phyloP scores from a whole-genome alignment of 805 yeast genomes.

The Komagataella populi region DNA sequence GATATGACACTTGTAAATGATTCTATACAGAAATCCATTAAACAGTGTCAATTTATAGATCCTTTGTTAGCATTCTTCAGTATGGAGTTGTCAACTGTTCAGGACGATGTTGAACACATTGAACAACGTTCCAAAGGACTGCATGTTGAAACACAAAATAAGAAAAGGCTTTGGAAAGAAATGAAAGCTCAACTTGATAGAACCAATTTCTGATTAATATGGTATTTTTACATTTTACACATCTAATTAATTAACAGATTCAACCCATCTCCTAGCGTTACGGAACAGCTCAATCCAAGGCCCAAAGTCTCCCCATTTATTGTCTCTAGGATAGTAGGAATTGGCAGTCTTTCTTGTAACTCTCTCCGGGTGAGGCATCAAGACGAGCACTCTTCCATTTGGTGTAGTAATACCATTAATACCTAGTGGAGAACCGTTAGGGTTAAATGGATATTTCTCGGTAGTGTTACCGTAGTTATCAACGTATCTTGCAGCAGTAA shows the following conservation, averaged over 20 bases:
- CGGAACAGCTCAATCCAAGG: conserved; percentile 94
- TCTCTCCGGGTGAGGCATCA: conserved; percentile 99
- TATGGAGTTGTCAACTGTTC: conserved; percentile 49
- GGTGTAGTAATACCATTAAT: conserved; percentile 85
- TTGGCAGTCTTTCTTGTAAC: conserved; percentile 77
- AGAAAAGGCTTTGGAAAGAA: conserved; percentile 60
- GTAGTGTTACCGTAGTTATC: conserved; percentile 86
- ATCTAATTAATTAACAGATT: not conserved
- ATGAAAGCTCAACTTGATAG: conserved; percentile 55
- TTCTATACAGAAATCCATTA: conserved; percentile 27
- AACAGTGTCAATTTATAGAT: conserved; percentile 41
- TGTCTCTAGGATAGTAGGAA: conserved; percentile 71
- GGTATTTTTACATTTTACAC: not conserved
- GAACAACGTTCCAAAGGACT: conserved; percentile 70
- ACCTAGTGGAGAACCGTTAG: conserved; percentile 91
- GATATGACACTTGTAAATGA: conserved; percentile 27
- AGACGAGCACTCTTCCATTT: conserved; percentile 89
- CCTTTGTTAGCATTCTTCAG: conserved; percentile 41
- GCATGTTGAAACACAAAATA: conserved; percentile 74
- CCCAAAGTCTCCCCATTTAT: conserved; percentile 71
- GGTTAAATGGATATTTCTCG: conserved; percentile 81
- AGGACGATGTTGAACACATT: conserved; percentile 54
- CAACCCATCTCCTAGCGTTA: conserved; percentile 91
- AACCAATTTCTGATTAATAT: conserved; percentile 17
- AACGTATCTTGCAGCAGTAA: conserved; percentile 65